Conservation (phyloP, 345 rosid species). For the Eucalyptus microcorys region DNA sequence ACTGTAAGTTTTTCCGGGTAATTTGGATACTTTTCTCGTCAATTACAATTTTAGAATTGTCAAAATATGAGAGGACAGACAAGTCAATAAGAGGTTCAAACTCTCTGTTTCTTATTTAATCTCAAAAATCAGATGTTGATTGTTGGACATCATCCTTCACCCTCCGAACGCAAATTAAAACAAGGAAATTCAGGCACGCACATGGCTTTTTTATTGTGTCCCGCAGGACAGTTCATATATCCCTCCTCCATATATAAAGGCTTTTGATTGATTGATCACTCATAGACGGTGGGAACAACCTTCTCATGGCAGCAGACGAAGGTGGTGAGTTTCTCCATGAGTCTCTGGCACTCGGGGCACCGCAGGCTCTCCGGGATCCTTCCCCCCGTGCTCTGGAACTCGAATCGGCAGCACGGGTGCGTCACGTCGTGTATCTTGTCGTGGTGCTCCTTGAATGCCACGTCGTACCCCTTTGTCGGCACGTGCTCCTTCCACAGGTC, state of each 20-base stretch:
- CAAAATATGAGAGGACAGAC: not conserved
- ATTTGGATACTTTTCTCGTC: no score
- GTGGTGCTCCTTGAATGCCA: constrained; percentile 50
- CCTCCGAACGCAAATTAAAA: not conserved
- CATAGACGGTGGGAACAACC: not conserved
- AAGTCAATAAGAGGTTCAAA: not conserved
- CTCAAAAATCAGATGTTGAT: not conserved
- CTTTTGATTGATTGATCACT: not conserved
- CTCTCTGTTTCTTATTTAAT: not conserved
- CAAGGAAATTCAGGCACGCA: not conserved
- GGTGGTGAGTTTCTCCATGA: constrained; percentile 57
- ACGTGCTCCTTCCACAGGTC: constrained; percentile 62
- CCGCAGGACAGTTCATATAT: no score
- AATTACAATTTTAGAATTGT: no score
- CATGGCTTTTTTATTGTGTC: not conserved
- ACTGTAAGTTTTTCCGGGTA: no score
- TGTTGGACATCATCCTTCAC: not conserved
- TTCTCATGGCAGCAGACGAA: constrained; percentile 83
- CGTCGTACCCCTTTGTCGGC: constrained; percentile 38
- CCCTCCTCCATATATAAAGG: not conserved
- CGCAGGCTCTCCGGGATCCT: constrained; percentile 55
- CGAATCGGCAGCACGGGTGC: constrained; percentile 61
- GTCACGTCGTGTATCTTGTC: constrained; percentile 21
- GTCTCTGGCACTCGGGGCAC: constrained; percentile 70
- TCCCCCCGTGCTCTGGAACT: constrained; percentile 42